A percentile compares a stretch with the other conserved stretches of the same genome.
Conservation (phyloP, 495 filamentous ascomycete species). For the Penicillium canariense region DNA sequence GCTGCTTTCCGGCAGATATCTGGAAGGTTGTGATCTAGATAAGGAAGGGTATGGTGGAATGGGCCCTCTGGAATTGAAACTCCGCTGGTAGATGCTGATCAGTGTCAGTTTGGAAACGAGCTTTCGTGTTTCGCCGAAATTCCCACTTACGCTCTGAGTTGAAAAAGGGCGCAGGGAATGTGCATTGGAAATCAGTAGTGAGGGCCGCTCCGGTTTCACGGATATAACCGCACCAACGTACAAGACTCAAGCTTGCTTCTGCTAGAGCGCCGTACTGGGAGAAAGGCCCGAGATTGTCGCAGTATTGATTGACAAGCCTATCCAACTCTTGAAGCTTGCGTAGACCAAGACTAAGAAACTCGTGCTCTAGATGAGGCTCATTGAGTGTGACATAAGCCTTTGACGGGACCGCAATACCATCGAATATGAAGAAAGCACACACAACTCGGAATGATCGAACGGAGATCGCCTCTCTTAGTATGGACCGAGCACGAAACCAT, state of each 20-base stretch:
- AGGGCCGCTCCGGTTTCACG: conserved; percentile 28
- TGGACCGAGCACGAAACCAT: conserved; percentile 13
- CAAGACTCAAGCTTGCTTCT: conserved; percentile 23
- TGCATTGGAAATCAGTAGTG: conserved; percentile 12
- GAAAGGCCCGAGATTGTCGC: conserved; percentile 16
- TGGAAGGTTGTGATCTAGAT: conserved; percentile 12
- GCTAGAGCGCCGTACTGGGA: conserved; percentile 18
- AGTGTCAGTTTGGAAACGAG: background rate
- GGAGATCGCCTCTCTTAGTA: conserved; percentile 2
- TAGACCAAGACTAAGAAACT: conserved; percentile 12
- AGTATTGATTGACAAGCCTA: conserved; percentile 17
- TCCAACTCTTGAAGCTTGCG: conserved; percentile 14
- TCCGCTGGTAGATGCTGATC: background rate
- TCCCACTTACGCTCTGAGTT: conserved; percentile 2
- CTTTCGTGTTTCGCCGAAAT: background rate
- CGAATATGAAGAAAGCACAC: conserved; percentile 20
- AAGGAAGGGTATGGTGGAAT: background rate
- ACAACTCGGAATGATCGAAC: conserved; percentile 20
- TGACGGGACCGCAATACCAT: conserved; percentile 19
- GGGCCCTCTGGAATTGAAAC: too few relatives aligned
- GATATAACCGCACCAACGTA: conserved; percentile 18
- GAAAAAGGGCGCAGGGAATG: conserved; percentile 9
- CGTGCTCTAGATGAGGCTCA: background rate
- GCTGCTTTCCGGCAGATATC: conserved; percentile 16
- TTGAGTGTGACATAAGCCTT: background rate